Evolutionary conservation across 1,284 basidiomycete species (phyloP), one percentile per base, ranked within the genome.

Genomic region (Leccinum cinnamomeum): DNA sequence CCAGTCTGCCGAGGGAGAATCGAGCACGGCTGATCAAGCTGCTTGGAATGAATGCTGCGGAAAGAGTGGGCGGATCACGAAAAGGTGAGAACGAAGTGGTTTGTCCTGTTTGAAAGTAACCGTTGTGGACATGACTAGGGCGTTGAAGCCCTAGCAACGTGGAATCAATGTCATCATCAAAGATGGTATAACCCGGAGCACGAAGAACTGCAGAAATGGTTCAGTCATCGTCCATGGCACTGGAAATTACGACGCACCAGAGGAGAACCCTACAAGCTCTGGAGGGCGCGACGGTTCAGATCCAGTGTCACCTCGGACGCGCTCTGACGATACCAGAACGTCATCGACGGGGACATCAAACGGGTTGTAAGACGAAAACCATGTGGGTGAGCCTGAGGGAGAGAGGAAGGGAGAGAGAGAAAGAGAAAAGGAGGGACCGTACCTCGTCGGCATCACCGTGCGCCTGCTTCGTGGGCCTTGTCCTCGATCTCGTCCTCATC

Each of bases 1-100:
- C 63, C 72, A 72, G 41, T 75, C 72, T 37, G 58, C 64, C 7
- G 72, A 72, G 30, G 74, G 74, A 37, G 76, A 72, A 62, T 89
- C 85, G 12, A 89, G 75, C 16, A 87, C 83, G 55, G 55, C 79
- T 79, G 67, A 87, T 84, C 50, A 88, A 77, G 66, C 82, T 81
- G 56, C 80, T 81, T 35, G 86, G 84, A 62, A 90, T 84, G 60
- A 84, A 76, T n/a, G 81, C 81, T 58, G 82, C 76, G 6, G 81
- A 79, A 12, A 79, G 77, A 4, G 81, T 81, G 10, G 71, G 66
- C 5, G 69, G 68, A 61, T 84, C 83, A 54, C 72, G 73, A 65
- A 88, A 87, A 3, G 86, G 83, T 33, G 82, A 80, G 69, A 86
- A 86, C 23, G 76, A 70, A 20, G 76, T 72, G 12, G 68, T 64